Base-by-base conservation (phyloP, 768 basidiomycete genomes). In the Ramaria sp. region DNA sequence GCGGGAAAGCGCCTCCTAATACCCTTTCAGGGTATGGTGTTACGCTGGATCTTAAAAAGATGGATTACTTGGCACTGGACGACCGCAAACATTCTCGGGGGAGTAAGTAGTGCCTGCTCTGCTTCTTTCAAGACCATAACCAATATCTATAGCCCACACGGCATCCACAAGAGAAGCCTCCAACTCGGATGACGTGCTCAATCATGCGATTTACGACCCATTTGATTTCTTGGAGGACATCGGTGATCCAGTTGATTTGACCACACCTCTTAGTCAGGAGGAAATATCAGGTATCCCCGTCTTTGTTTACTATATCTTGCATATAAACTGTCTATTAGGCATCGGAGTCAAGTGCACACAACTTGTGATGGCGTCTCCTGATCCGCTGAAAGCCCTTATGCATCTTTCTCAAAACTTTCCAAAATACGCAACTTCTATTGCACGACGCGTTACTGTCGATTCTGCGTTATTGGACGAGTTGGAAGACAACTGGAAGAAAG, bases 61-160 rank as follows among this genome's bases (percentile, higher is more conserved):
- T 81, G 76, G 96, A 99, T 62, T 99, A 98, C 64, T 77, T 97
- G 12, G 92, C 85, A 3, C 70, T 97, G 7, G 96, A 99, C 63
- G 96, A 99, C 65, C 73, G 96, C 36, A 43, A 16, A 32, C 53
- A 48, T 25, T 55, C 43, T 1, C 53, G 30, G 44, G 36, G 42
- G 15, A 24, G 56, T 52, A 52, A 44, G 9, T 36, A 30, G 18
- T 36, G 56, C 18, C 32, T 37, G 13, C 36, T 5, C 50, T 8
- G 13, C 1, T 27, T 16, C 9, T 25, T 47, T 22, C n/a, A 47
- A 25, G 20, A 9, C 9, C 25, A 27, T 3, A 12, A 13, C 25
- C n/a, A 10, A 27, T 34, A 13, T 24, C 25, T 47, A 22, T 44
- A 53, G 52, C 9, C 18, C 39, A 44, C 41, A 12, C 27, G 22